These are phyloP conservation scores for Pyrus communis DNA, from an alignment of 306 rosid genomes.

Conservation along the genomic window DNA sequence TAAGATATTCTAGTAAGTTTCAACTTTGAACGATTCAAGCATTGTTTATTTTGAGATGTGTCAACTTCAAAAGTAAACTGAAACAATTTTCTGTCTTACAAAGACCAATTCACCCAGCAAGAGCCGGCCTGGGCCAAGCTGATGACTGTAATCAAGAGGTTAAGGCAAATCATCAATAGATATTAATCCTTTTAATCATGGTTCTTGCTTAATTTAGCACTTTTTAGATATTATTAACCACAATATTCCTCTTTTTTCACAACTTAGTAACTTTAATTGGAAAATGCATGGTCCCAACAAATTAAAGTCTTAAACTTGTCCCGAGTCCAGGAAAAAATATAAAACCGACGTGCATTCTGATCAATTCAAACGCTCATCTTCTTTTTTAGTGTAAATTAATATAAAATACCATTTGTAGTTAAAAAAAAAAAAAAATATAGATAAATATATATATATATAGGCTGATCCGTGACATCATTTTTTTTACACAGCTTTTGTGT, in stretches of 20 bases:
- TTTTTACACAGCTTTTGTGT: no score
- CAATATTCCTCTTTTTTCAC: not conserved
- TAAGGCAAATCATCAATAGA: not conserved
- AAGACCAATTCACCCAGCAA: not conserved
- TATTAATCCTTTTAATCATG: slow-evolving; percentile 5
- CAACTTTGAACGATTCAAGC: not conserved
- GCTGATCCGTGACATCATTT: no score
- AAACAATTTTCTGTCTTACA: not conserved
- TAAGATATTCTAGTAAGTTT: no score
- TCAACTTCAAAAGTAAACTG: no score
- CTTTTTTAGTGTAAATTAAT: no score
- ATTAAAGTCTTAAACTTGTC: not conserved
- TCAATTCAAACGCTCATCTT: no score
- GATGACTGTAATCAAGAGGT: not conserved
- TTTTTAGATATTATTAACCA: not conserved
- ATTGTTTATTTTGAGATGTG: not conserved
- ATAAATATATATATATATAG: no score
- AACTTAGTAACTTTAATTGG: not conserved
- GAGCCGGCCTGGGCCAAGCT: not conserved
- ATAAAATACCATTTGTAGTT: no score
- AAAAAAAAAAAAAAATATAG: no score
- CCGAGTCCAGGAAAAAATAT: no score
- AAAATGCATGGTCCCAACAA: not conserved
- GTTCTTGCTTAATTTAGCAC: not conserved
- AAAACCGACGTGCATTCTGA: no score